Evolutionary conservation across 306 rosid species (phyloP).

Genomic region (Albizia julibrissin): DNA sequence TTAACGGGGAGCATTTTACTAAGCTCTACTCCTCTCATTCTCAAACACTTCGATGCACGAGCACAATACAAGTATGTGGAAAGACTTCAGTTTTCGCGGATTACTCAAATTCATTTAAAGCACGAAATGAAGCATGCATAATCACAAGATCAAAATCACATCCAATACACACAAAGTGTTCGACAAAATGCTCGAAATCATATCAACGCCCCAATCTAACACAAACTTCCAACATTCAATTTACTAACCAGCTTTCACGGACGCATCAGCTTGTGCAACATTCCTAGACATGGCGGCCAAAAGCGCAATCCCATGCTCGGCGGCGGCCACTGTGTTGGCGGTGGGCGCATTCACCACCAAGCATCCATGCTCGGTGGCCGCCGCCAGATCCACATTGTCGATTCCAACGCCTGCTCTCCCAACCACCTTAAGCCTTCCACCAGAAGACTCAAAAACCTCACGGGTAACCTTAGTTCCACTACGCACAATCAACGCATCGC

Average conservation of each 20-base stretch:
- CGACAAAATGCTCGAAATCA: conserved; percentile 28
- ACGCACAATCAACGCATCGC: conserved; percentile 91
- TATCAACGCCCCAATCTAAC: not conserved
- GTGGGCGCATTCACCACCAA: conserved; percentile 96
- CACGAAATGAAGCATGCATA: not conserved
- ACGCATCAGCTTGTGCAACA: conserved; percentile 95
- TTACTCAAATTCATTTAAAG: not conserved
- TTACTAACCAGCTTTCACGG: conserved; percentile 80
- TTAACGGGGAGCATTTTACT: not conserved
- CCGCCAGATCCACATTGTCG: conserved; percentile 98
- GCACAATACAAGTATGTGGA: not conserved
- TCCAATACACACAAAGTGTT: not conserved
- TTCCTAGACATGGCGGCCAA: conserved; percentile 94
- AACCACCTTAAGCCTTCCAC: conserved; percentile 90
- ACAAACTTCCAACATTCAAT: not conserved
- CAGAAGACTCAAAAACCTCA: conserved; percentile 91
- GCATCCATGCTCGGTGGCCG: conserved; percentile 96
- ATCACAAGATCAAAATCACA: not conserved
- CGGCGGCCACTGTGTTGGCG: conserved; percentile 96
- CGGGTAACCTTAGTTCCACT: conserved; percentile 95
- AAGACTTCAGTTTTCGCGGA: not conserved
- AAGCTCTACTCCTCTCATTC: not conserved
- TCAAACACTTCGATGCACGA: not conserved
- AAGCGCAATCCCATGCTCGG: conserved; percentile 95
- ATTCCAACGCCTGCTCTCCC: conserved; percentile 99